Conservation (phyloP, 208 protist species). For the Leishmania lainsoni region DNA sequence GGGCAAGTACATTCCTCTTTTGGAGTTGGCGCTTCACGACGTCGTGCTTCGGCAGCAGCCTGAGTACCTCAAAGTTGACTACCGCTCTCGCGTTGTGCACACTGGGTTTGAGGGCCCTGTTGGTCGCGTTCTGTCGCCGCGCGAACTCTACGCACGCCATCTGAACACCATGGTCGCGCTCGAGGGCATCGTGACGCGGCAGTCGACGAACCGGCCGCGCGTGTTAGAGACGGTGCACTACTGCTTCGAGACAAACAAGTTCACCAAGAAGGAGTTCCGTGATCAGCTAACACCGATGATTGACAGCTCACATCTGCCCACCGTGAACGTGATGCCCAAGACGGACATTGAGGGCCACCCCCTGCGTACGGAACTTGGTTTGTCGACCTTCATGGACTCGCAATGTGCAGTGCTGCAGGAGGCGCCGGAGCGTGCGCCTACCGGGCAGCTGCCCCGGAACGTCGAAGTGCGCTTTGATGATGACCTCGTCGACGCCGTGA, state of each 20-base stretch:
- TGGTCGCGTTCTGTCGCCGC: conserved; percentile 94
- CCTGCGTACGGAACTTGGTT: conserved; percentile 97
- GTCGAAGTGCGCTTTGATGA: conserved; percentile 97
- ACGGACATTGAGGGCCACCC: conserved; percentile 96
- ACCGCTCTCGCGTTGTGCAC: conserved; percentile 71
- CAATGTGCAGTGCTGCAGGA: conserved; percentile 97
- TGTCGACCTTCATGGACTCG: conserved; percentile 97
- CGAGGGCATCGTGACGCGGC: conserved; percentile 98
- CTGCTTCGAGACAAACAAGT: conserved; percentile 92
- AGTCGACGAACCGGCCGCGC: conserved; percentile 84
- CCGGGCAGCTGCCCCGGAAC: conserved; percentile 98
- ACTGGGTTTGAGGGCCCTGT: conserved; percentile 96
- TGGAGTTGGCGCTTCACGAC: conserved; percentile 93
- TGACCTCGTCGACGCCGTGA: conserved; percentile 98
- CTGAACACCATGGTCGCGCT: conserved; percentile 96
- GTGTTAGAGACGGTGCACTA: conserved; percentile 96
- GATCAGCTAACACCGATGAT: conserved; percentile 95
- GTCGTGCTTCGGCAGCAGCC: conserved; percentile 79
- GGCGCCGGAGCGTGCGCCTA: conserved; percentile 97
- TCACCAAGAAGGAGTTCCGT: conserved; percentile 90
- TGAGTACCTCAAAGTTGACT: conserved; percentile 88
- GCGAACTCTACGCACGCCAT: conserved; percentile 90
- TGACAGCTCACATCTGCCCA: conserved; percentile 87
- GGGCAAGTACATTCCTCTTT: conserved; percentile 83
- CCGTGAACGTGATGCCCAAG: conserved; percentile 91